These are phyloP conservation scores for Trichoderma sp. DNA, from an alignment of 2,329 filamentous ascomycete genomes.

Conservation along the genomic window DNA sequence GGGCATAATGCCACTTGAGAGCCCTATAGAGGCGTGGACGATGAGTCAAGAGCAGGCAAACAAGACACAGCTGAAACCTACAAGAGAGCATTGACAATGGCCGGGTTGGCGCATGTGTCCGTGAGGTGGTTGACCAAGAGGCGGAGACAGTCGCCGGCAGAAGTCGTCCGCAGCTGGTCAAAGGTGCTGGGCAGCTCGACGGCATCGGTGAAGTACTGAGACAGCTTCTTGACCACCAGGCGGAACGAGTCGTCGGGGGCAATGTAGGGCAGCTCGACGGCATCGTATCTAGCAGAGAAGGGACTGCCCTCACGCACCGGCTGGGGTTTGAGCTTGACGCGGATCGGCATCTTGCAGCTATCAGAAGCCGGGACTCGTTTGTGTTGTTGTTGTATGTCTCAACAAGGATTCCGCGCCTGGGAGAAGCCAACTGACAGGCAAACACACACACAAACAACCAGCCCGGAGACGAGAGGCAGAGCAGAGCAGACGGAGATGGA, in stretches of 20 bases:
- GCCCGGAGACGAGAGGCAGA: not conserved
- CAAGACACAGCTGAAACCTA: conserved; percentile 47
- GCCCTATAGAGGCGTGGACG: conserved; percentile 56
- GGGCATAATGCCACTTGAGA: conserved; percentile 73
- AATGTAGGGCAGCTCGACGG: conserved; percentile 58
- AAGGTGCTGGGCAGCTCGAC: conserved; percentile 70
- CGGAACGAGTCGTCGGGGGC: conserved; percentile 63
- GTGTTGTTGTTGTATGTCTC: not conserved
- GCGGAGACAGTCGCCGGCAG: conserved; percentile 62
- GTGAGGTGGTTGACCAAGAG: conserved; percentile 67
- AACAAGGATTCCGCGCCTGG: not conserved
- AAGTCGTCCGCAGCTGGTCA: conserved; percentile 71
- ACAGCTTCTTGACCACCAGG: conserved; percentile 68
- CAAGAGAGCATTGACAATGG: conserved; percentile 74
- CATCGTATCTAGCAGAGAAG: conserved; percentile 41
- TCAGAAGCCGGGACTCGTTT: not conserved
- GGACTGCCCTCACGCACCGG: conserved; percentile 44
- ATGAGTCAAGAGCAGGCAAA: conserved; percentile 23
- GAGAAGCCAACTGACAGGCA: not conserved
- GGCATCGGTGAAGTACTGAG: conserved; percentile 65
- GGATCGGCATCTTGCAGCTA: conserved; percentile 42
- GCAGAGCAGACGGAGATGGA: not conserved
- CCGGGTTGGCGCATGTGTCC: conserved; percentile 66
- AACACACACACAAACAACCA: not conserved
- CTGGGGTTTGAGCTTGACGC: conserved; percentile 42